Conservation (phyloP, 495 filamentous ascomycete species). For the Aspergillus ostianus region DNA sequence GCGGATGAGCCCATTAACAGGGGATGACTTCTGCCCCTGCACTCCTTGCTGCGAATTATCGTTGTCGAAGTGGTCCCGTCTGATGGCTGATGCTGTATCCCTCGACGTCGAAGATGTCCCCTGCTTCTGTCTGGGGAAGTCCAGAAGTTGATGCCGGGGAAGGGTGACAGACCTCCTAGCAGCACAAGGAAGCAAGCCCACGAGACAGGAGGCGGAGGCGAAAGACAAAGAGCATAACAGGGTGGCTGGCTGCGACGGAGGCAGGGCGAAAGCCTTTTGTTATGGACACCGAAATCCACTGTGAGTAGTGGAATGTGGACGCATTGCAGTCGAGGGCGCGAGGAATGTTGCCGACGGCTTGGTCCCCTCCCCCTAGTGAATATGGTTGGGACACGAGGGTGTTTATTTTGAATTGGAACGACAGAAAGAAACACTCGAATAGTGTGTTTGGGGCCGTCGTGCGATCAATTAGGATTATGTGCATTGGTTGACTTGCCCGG, state of each 20-base stretch:
- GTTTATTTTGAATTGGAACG: background rate
- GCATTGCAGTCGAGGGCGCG: constrained; percentile 29
- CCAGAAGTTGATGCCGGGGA: background rate
- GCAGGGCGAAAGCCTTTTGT: constrained; percentile 29
- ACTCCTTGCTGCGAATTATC: background rate
- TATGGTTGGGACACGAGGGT: background rate
- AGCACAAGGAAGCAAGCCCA: constrained; percentile 8
- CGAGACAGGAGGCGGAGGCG: constrained; percentile 13
- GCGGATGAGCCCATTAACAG: background rate
- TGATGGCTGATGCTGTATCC: background rate
- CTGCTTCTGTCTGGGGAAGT: background rate
- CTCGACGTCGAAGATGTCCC: background rate
- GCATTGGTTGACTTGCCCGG: background rate
- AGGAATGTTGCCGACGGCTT: constrained; percentile 32
- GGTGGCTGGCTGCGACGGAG: constrained; percentile 3
- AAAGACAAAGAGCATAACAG: constrained; percentile 17
- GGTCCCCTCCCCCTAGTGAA: constrained; percentile 3
- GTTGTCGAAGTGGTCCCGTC: background rate
- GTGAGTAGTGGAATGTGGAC: constrained; percentile 33
- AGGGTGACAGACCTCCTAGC: constrained; percentile 6
- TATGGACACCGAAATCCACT: constrained; percentile 28
- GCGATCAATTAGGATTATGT: background rate
- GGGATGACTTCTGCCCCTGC: background rate
- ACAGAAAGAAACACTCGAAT: background rate
- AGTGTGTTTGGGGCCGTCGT: background rate